Percentiles rank a stretch among this genome's conserved stretches.
These are phyloP conservation scores for Madurella mycetomatis DNA, from an alignment of 2,329 filamentous ascomycete species.

Conservation along the genomic window DNA sequence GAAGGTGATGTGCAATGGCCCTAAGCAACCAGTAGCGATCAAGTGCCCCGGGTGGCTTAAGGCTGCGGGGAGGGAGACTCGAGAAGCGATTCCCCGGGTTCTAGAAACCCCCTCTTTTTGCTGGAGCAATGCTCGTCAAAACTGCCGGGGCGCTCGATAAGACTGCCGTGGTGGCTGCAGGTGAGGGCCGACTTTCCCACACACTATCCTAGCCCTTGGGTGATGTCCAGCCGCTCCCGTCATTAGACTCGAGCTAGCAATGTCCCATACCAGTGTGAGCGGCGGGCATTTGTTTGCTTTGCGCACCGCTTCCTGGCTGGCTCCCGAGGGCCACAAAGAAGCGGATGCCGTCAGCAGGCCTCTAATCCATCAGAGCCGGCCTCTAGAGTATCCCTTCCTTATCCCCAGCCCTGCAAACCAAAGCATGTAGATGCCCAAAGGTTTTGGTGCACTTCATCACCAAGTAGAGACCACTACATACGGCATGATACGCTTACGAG, in stretches of 20 bases:
- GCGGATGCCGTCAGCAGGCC: background rate
- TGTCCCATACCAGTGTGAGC: background rate
- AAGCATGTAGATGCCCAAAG: background rate
- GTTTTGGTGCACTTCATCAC: constrained; percentile 21
- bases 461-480: constrained; percentile 28
- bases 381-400: background rate
- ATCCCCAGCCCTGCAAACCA: constrained; percentile 5
- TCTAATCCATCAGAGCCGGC: background rate
- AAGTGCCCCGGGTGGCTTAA: background rate
- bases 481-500: constrained; percentile 27
- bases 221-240: background rate
- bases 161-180: background rate
- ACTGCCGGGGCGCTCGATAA: background rate
- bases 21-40: background rate
- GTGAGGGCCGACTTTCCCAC: too few species aligned
- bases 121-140: background rate
- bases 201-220: background rate
- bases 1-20: background rate
- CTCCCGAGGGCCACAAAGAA: background rate
- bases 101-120: background rate
- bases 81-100: background rate
- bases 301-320: background rate
- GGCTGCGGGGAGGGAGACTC: background rate
- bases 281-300: background rate
- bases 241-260: background rate